phyloP scores from a whole-genome alignment of 2,329 filamentous ascomycete genomes.

The Fusarium chaquense region DNA sequence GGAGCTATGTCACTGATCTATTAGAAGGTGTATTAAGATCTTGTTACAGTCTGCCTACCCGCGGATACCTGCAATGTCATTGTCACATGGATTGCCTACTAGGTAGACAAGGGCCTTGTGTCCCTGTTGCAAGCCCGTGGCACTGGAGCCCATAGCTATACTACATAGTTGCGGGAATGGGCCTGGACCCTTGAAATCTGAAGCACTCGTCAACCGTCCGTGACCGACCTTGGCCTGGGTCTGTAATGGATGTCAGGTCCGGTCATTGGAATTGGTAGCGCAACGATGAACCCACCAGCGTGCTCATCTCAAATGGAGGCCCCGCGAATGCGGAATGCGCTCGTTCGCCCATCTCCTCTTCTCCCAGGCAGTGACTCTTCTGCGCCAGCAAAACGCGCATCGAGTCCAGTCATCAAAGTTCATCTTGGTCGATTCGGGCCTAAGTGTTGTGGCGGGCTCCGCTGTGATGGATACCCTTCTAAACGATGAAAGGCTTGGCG shows the following conservation, averaged over 20 bases:
- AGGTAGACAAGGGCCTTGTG: not conserved
- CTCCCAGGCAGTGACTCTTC: conserved; percentile 23
- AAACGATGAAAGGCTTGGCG: conserved; percentile 33
- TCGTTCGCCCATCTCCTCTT: conserved; percentile 2
- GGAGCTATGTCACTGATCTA: not conserved
- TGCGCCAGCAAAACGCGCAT: conserved; percentile 31
- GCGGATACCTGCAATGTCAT: conserved; percentile 6
- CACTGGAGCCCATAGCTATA: not conserved
- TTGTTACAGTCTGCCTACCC: not conserved
- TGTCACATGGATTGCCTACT: not conserved
- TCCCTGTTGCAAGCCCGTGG: not conserved
- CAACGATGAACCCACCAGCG: conserved; percentile 6
- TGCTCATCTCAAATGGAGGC: conserved; percentile 1
- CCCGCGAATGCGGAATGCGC: conserved; percentile 3
- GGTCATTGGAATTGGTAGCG: conserved; percentile 24
- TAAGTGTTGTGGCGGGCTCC: conserved; percentile 39
- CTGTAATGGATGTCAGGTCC: conserved; percentile 7
- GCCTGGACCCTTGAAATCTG: conserved; percentile 37
- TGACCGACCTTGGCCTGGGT: conserved; percentile 25
- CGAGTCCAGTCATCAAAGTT: conserved; percentile 17
- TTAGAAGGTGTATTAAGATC: not conserved
- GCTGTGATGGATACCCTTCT: conserved; percentile 34
- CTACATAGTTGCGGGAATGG: conserved; percentile 15
- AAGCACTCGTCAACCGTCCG: conserved; percentile 22
- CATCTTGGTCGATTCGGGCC: conserved; percentile 40